Evolutionary conservation across 345 rosid genomes (phyloP), one percentile per base, ranked within the genome.

Genomic region (Pugionium dolabratum): DNA sequence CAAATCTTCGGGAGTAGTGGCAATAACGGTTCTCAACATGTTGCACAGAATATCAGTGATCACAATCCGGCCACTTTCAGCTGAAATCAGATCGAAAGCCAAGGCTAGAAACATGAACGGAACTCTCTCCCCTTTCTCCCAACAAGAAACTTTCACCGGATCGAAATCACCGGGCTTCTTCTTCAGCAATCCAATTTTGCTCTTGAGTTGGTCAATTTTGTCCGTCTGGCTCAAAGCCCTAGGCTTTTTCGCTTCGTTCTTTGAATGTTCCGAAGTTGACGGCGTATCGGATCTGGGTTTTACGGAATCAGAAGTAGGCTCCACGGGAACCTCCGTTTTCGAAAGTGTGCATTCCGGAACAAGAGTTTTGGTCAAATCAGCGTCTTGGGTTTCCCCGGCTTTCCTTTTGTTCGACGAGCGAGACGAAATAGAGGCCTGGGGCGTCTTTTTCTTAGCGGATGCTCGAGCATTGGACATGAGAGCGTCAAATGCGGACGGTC

Each of bases 21-120:
- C 81, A 65, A 94, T 88, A 5, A 94, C 95, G 1, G 89, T 86
- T 82, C 97, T 84, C 74, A 94, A 54, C 88, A 77, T 82, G 66
- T 94, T 94, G 66, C 95, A 82, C 29, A 85, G 82, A 37, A 94
- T 88, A 67, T 94, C 90, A n/a, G 95, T 90, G 32, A 88, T 94
- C 69, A 83, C 77, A 80, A 86, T 88, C 71, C 97, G 76, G 30
- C 97, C 87, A 1, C 78, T 44, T 76, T 94, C 97, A 7, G 77
- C 73, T 6, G 90, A 79, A 31, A 94, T 84, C 77, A 85, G 54
- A 62, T 94, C 95, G 67, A 90, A 83, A 25, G 86, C 93, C 79
- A 87, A 46, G 4, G 82, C 76, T 30, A 86, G 48, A 71, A 94
- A 90, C 46, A 84, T 41, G 69, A 94, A 94, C 37, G 99, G 96